Evolutionary conservation across 192 early-diverging fungal species (phyloP), one percentile per base, ranked within the genome.

Genomic region (Backusella macrospora): DNA sequence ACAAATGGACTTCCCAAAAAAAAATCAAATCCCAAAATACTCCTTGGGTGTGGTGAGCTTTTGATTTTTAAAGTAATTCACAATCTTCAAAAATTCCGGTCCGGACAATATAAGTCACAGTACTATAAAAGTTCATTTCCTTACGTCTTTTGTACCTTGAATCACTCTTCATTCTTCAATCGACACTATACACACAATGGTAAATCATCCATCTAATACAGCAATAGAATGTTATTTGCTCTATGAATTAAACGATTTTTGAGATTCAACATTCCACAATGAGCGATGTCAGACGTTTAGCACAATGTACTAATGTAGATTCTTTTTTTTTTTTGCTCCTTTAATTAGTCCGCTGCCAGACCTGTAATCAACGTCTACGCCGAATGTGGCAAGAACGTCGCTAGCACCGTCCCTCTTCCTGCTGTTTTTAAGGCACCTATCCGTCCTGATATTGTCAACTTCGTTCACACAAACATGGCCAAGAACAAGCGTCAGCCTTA

Each of bases 401-500:
- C 86, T 69, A 86, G 85, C 74, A 97, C 95, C 75, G 84, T 93
- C 69, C 84, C 91, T 68, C 90, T 97, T 64, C 98, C 98, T 62
- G 90, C 92, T 65, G 96, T 99, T 74, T 98, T 99, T 92, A 94
- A 89, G 82, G 94, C 98, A 66, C 98, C 98, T 70, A 98, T 99
- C 86, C 92, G 97, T 84, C 92, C 96, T 70, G 98, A 98, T 80
- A 90, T 99, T 79, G 96, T 99, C 78, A 88, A 92, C 85, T 92
- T 94, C 77, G 96, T 97, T 70, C 95, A 98, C 93, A 98, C 93
- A 83, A 96, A 96, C 91, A 93, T 99, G 89, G 92, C 94, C 88
- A 99, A 99, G 95, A 98, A 98, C 93, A 95, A 92, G 86, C 94
- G 97, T 84, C 98, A 99, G 88, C 86, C 98, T 70, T 99, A 99